phyloP scores from a whole-genome alignment of 345 rosid species.

The Psidium guajava region DNA sequence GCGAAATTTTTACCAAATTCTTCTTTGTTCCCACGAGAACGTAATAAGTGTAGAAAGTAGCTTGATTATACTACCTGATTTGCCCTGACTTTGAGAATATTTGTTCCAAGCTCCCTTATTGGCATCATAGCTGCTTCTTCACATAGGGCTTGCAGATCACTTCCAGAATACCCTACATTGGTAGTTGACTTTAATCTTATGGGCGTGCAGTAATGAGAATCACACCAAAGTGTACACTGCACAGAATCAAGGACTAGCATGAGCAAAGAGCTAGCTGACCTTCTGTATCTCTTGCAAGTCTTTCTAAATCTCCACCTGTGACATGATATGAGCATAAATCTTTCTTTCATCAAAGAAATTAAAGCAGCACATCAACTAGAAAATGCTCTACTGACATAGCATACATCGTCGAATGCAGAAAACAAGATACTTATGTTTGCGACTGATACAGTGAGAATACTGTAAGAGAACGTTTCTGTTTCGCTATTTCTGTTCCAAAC shows the following conservation, averaged over 20 bases:
- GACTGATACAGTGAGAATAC: not conserved
- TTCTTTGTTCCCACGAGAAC: not conserved
- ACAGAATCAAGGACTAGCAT: not conserved
- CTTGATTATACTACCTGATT: slow-evolving; percentile 47
- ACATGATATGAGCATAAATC: not conserved
- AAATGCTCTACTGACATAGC: not conserved
- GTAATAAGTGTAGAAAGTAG: not conserved
- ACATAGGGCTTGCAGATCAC: slow-evolving; percentile 94
- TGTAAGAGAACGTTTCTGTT: no score
- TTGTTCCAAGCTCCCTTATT: slow-evolving; percentile 86
- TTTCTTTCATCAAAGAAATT: not conserved
- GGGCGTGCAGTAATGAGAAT: not conserved
- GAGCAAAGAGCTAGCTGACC: slow-evolving; percentile 26
- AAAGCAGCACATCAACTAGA: not conserved
- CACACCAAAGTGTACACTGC: not conserved
- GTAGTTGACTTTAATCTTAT: not conserved
- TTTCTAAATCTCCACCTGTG: slow-evolving; percentile 67
- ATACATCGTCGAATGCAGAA: not conserved
- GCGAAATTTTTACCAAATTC: not conserved
- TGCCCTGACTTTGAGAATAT: slow-evolving; percentile 69
- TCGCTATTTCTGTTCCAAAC: no score
- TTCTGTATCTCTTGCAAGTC: slow-evolving; percentile 72
- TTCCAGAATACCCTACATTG: slow-evolving; percentile 80
- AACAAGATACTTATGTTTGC: not conserved
- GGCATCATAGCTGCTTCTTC: slow-evolving; percentile 99